These are phyloP conservation scores for Pontederia crassipes DNA, from an alignment of 176 grass and related monocot species.

Conservation along the genomic window DNA sequence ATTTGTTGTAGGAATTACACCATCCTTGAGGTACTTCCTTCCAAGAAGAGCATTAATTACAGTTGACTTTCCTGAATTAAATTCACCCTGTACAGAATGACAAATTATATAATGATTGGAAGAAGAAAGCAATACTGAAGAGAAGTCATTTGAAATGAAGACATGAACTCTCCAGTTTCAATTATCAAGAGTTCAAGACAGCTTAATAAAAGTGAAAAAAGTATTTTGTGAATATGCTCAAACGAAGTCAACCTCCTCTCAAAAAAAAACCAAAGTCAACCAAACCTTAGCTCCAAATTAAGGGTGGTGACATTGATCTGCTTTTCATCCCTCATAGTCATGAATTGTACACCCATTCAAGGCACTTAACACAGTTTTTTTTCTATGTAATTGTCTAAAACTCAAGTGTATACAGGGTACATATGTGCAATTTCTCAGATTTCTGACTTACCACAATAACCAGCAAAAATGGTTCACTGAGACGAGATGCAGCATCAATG, in stretches of 20 bases:
- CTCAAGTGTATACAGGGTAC: no score
- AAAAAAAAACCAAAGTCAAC: no score
- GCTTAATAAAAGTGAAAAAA: no score
- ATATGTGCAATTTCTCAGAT: slow-evolving; percentile 20
- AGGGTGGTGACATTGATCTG: no score
- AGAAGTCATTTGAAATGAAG: not conserved
- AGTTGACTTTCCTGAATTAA: slow-evolving; percentile 94
- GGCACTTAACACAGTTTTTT: no score
- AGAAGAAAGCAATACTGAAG: not conserved
- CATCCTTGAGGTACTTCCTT: slow-evolving; percentile 78
- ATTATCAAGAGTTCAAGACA: not conserved
- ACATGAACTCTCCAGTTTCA: not conserved
- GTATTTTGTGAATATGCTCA: no score
- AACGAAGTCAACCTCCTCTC: no score
- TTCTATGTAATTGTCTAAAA: no score
- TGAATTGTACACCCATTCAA: no score
- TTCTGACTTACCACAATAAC: slow-evolving; percentile 94
- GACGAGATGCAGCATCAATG: slow-evolving; percentile 74
- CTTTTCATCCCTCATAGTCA: no score
- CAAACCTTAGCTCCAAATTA: no score
- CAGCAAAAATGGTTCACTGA: slow-evolving; percentile 99
- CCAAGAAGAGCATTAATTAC: slow-evolving; percentile 97
- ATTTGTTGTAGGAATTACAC: slow-evolving; percentile 90
- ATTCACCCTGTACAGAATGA: slow-evolving; percentile 61
- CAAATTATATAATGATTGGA: not conserved